A percentile compares a stretch with the other conserved stretches of the same genome.
phyloP scores from a whole-genome alignment of 805 yeast genomes.

The Yamadazyma sp. region DNA sequence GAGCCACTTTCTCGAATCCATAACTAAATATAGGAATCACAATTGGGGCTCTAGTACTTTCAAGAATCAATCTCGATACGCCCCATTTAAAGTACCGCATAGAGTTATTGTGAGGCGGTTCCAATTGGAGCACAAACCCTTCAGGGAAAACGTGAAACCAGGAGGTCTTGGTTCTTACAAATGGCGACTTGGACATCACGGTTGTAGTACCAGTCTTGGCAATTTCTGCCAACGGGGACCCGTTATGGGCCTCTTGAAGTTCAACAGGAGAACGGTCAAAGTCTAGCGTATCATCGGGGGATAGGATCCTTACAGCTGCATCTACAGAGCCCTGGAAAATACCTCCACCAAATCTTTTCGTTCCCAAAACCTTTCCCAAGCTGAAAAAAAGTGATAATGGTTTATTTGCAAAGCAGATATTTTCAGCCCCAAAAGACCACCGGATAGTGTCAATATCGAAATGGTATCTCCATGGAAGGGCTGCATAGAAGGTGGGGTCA shows the following conservation, averaged over 20 bases:
- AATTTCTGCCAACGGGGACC: conserved; percentile 4
- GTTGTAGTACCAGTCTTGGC: conserved; percentile 26
- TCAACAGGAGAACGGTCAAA: conserved; percentile 32
- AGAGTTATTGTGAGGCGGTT: conserved; percentile 77
- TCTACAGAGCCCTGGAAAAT: conserved; percentile 91
- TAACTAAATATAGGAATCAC: conserved; percentile 81
- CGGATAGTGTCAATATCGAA: conserved; percentile 65
- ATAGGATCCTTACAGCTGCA: conserved; percentile 75
- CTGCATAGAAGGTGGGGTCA: conserved; percentile 89
- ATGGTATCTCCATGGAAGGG: conserved; percentile 71
- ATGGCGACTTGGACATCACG: conserved; percentile 46
- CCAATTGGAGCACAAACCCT: conserved; percentile 84
- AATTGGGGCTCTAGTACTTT: conserved; percentile 79
- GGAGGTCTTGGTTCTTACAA: conserved; percentile 61
- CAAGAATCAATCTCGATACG: conserved; percentile 76
- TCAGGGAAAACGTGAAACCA: conserved; percentile 98
- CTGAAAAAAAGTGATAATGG: conserved; percentile 65
- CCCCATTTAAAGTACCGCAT: conserved; percentile 98
- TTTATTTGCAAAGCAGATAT: conserved; percentile 73
- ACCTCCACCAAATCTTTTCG: conserved; percentile 87
- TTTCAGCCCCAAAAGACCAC: conserved; percentile 95
- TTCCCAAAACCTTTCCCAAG: conserved; percentile 83
- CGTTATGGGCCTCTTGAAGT: conserved; percentile 37
- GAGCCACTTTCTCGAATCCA: conserved; percentile 85
- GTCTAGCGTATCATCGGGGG: conserved; percentile 71